Evolutionary conservation across 371 early-diverging fungal genomes (phyloP).

Genomic region (Zopfochytrium polystomum): DNA sequence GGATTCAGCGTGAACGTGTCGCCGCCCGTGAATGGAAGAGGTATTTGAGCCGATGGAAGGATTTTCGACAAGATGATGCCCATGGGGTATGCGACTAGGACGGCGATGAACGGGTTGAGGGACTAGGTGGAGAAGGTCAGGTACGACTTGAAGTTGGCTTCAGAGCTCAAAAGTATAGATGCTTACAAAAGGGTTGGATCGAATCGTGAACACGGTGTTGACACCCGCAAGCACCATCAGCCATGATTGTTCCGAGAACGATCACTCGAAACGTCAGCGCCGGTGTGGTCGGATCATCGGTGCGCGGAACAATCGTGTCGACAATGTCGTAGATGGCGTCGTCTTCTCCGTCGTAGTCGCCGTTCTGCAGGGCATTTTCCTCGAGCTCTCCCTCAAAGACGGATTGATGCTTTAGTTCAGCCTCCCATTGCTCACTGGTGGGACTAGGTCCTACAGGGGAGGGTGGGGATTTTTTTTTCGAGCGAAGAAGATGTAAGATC

Average conservation of each 20-base stretch:
- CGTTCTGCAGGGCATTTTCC: too few relatives aligned
- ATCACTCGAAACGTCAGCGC: constrained; percentile 29
- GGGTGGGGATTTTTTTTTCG: too few relatives aligned
- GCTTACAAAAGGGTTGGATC: constrained; percentile 30
- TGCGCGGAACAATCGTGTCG: constrained; percentile 25
- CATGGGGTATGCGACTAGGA: constrained; percentile 18
- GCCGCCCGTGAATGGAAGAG: constrained; percentile 2
- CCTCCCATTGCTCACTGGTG: neutral
- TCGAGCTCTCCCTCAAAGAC: too few relatives aligned
- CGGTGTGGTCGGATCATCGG: too few relatives aligned
- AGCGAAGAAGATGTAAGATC: too few relatives aligned
- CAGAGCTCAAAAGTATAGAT: too few relatives aligned
- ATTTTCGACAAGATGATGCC: constrained; percentile 13
- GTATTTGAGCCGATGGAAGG: constrained; percentile 15
- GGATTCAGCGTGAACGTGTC: constrained; percentile 23
- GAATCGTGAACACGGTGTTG: constrained; percentile 32
- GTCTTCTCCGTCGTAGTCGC: neutral
- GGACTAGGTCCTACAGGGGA: too few relatives aligned
- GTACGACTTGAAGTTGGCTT: too few relatives aligned
- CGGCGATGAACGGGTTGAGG: constrained; percentile 5
- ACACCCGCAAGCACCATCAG: constrained; percentile 17
- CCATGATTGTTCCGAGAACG: constrained; percentile 21
- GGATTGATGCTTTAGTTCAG: too few relatives aligned
- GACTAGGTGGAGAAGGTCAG: neutral
- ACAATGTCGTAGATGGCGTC: neutral